Conservation (phyloP, 1,284 basidiomycete species). For the Ceratobasidium sp. region DNA sequence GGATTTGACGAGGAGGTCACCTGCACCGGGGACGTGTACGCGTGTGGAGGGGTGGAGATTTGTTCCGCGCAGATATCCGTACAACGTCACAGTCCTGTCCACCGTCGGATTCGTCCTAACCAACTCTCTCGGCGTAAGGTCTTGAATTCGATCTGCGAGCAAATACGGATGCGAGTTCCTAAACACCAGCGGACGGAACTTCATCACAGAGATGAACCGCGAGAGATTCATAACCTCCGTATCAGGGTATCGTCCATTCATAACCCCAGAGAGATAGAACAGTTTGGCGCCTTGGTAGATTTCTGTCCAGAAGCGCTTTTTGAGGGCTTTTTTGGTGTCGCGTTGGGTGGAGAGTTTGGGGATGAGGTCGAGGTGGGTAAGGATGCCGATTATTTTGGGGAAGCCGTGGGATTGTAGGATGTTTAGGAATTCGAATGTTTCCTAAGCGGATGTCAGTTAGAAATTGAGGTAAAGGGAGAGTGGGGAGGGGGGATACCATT, state of each 20-base stretch:
- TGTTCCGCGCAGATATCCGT: slow-evolving; percentile 94
- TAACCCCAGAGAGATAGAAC: slow-evolving; percentile 96
- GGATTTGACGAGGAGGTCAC: slow-evolving; percentile 81
- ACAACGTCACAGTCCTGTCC: slow-evolving; percentile 91
- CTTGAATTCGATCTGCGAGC: slow-evolving; percentile 95
- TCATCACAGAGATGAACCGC: slow-evolving; percentile 97
- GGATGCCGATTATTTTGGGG: slow-evolving; percentile 96
- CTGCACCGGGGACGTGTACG: slow-evolving; percentile 95
- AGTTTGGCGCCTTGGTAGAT: slow-evolving; percentile 99
- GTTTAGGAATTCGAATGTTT: slow-evolving; percentile 99
- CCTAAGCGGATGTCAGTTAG: slow-evolving; percentile 62
- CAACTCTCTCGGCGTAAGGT: slow-evolving; percentile 89
- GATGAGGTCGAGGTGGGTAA: slow-evolving; percentile 97
- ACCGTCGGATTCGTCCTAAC: slow-evolving; percentile 87
- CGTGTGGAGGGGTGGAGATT: slow-evolving; percentile 84
- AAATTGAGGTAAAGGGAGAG: background rate
- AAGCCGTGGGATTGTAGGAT: slow-evolving; percentile 97
- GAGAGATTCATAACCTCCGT: slow-evolving; percentile 95
- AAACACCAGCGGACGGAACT: slow-evolving; percentile 97
- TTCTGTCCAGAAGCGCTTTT: slow-evolving; percentile 99
- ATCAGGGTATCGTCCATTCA: slow-evolving; percentile 98
- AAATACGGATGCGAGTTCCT: slow-evolving; percentile 96
- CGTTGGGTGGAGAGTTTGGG: slow-evolving; percentile 91
- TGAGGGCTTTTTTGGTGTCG: slow-evolving; percentile 93
- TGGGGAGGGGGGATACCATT: slow-evolving; percentile 72